These are phyloP conservation scores for Diversispora eburnea DNA, from an alignment of 192 early-diverging fungal species.

Conservation along the genomic window DNA sequence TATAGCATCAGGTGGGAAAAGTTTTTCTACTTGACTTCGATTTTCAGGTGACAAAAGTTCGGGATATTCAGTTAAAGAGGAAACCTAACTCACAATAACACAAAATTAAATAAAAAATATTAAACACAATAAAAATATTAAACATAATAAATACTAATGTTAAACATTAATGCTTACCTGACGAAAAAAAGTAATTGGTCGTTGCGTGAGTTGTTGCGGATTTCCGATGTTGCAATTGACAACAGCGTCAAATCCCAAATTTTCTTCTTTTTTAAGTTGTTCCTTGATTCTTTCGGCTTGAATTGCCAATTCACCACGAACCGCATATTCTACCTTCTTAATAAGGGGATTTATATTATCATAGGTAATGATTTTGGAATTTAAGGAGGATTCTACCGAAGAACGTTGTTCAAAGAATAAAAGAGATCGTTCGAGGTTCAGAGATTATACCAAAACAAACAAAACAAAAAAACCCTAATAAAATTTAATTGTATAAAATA, in stretches of 20 bases:
- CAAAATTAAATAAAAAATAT: conserved; percentile 9
- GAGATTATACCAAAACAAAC: not conserved
- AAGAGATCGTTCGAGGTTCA: not conserved
- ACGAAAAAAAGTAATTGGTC: conserved; percentile 94
- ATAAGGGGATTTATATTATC: conserved; percentile 73
- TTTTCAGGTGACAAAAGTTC: conserved; percentile 69
- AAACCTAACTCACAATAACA: conserved; percentile 53
- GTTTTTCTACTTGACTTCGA: conserved; percentile 39
- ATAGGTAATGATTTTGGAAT: conserved; percentile 60
- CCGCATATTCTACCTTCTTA: conserved; percentile 85
- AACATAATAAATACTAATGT: not conserved
- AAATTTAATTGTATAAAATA: too few species aligned
- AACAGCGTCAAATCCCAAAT: conserved; percentile 33
- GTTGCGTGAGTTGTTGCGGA: conserved; percentile 45
- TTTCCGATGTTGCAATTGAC: conserved; percentile 47
- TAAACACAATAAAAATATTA: conserved; percentile 2
- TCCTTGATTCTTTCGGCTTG: conserved; percentile 77
- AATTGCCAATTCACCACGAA: conserved; percentile 93
- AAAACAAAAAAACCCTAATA: not conserved
- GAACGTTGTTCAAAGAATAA: not conserved
- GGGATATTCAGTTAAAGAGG: conserved; percentile 85
- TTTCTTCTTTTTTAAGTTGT: conserved; percentile 35
- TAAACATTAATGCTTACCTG: conserved; percentile 52
- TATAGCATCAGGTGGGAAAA: conserved; percentile 88
- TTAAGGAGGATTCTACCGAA: not conserved